Evolutionary conservation across 1,284 basidiomycete species (phyloP).

Genomic region (Ceratobasidium theobromae): DNA sequence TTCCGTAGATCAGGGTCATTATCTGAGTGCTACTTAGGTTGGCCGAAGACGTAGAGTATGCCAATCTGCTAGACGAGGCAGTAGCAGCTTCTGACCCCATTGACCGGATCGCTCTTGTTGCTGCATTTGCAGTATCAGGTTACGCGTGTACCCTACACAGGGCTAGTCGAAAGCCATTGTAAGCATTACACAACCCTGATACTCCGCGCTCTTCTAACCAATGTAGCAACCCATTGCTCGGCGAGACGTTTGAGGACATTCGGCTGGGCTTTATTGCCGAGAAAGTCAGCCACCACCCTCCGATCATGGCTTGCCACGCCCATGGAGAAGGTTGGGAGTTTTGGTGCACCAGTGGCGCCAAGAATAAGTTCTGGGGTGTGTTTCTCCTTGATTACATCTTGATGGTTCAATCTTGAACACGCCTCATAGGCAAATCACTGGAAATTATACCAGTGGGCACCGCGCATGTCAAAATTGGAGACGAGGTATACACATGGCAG

Average conservation of each 20-base stretch:
- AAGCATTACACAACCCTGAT: slow-evolving; percentile 43
- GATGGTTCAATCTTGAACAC: slow-evolving; percentile 35
- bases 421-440: slow-evolving; percentile 68
- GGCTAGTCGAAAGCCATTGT: slow-evolving; percentile 85
- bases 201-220: slow-evolving; percentile 7
- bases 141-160: slow-evolving; percentile 81
- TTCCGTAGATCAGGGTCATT: slow-evolving; percentile 40
- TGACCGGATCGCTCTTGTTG: slow-evolving; percentile 73
- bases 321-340: slow-evolving; percentile 76
- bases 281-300: slow-evolving; percentile 84
- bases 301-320: slow-evolving; percentile 78
- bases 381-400: slow-evolving; percentile 32
- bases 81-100: slow-evolving; percentile 61
- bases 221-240: slow-evolving; percentile 79
- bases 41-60: slow-evolving; percentile 83
- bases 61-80: slow-evolving; percentile 65
- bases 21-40: slow-evolving; percentile 36
- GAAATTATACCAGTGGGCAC: slow-evolving; percentile 78
- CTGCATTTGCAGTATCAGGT: slow-evolving; percentile 80
- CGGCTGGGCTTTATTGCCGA: slow-evolving; percentile 78
- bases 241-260: slow-evolving; percentile 83
- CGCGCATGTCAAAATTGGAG: slow-evolving; percentile 62
- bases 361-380: slow-evolving; percentile 87
- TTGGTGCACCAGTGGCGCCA: slow-evolving; percentile 69
- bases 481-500: slow-evolving; percentile 70